These are phyloP conservation scores for Cercospora brassicicola DNA, from an alignment of 2,329 filamentous ascomycete genomes.

Conservation along the genomic window DNA sequence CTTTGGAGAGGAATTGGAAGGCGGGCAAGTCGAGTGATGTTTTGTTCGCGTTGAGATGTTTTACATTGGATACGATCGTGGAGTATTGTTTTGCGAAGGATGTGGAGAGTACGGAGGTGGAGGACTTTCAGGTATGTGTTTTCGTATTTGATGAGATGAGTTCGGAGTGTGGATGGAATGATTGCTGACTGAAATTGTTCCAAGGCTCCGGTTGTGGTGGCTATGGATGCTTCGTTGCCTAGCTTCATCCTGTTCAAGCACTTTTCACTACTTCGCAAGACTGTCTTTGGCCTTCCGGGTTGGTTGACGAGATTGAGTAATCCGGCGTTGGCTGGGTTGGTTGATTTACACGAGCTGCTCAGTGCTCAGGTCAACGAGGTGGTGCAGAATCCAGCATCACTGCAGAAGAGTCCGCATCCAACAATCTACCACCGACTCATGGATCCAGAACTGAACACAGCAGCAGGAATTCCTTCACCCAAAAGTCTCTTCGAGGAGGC, in stretches of 20 bases:
- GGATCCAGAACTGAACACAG: slow-evolving; percentile 38
- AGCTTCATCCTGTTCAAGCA: slow-evolving; percentile 45
- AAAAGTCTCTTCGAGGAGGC: slow-evolving; percentile 48
- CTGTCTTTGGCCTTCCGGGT: slow-evolving; percentile 43
- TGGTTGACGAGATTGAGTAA: slow-evolving; percentile 41
- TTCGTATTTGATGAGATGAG: no score
- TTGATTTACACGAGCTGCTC: slow-evolving; percentile 43
- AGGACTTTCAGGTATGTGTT: slow-evolving; percentile 37
- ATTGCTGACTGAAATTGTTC: background rate
- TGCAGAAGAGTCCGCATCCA: slow-evolving; percentile 39
- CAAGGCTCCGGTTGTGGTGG: slow-evolving; percentile 45
- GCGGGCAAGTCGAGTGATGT: slow-evolving; percentile 31
- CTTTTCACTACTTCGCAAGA: slow-evolving; percentile 41
- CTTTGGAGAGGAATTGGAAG: slow-evolving; percentile 8
- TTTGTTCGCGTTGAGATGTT: slow-evolving; percentile 40
- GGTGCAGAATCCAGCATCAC: slow-evolving; percentile 35
- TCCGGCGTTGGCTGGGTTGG: slow-evolving; percentile 42
- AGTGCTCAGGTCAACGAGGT: slow-evolving; percentile 38
- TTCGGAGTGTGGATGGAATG: background rate
- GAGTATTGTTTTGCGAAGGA: slow-evolving; percentile 47
- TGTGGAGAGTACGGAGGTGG: slow-evolving; percentile 42
- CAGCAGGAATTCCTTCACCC: slow-evolving; percentile 36
- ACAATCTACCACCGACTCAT: slow-evolving; percentile 44
- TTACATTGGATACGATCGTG: slow-evolving; percentile 44
- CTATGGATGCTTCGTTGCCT: slow-evolving; percentile 43